Conservation (phyloP, 2,329 filamentous ascomycete species). For the Aspergillus clavatus region DNA sequence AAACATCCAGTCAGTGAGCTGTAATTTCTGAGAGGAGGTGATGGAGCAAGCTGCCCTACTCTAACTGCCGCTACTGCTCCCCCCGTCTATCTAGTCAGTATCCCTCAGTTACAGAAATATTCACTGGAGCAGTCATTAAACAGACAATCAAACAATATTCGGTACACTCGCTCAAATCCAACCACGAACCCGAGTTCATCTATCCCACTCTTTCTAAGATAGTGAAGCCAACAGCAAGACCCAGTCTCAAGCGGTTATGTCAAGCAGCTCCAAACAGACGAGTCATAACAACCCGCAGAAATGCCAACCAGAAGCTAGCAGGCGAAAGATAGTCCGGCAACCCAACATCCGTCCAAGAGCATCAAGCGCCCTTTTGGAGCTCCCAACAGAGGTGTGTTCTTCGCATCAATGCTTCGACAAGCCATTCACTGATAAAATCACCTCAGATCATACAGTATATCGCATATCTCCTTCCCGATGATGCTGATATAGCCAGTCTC, state of each 20-base stretch:
- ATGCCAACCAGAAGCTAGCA: not conserved
- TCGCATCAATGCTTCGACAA: not conserved
- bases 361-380: not conserved
- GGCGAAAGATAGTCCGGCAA: not conserved
- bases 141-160: too few relatives aligned
- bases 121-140: too few relatives aligned
- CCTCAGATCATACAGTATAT: constrained; percentile 31
- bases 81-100: too few relatives aligned
- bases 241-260: not conserved
- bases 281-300: not conserved
- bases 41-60: too few relatives aligned
- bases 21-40: too few relatives aligned
- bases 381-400: constrained; percentile 11
- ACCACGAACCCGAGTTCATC: too few relatives aligned
- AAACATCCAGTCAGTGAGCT: too few relatives aligned
- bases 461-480: constrained; percentile 22
- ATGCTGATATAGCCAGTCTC: constrained; percentile 31
- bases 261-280: not conserved
- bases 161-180: too few relatives aligned
- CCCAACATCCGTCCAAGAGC: not conserved
- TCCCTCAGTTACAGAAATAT: too few relatives aligned
- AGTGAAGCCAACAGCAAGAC: too few relatives aligned
- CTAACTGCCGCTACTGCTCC: too few relatives aligned
- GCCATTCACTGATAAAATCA: not conserved
- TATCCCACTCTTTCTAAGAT: too few relatives aligned